Conservation (phyloP, 192 early-diverging fungal species). For the Gigaspora rosea region DNA sequence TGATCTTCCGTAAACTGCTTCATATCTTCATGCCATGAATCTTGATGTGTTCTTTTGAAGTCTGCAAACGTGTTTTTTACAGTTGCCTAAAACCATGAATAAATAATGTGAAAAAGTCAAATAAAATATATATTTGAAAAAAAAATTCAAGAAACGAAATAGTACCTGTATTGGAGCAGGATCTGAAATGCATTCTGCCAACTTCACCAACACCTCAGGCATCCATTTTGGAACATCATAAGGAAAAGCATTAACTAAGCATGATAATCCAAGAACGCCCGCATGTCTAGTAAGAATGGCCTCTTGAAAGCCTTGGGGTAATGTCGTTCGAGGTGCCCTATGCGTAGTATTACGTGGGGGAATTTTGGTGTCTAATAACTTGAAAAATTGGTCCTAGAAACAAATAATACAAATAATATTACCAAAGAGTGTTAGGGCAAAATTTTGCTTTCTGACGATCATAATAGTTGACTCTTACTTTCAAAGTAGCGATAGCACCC, state of each 20-base stretch:
- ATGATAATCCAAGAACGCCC: slow-evolving; percentile 87
- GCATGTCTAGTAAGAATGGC: slow-evolving; percentile 77
- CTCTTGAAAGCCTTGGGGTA: slow-evolving; percentile 52
- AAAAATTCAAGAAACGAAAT: neutral
- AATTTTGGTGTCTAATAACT: slow-evolving; percentile 44
- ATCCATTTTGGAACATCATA: slow-evolving; percentile 93
- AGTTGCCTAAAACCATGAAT: slow-evolving; percentile 54
- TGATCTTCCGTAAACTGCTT: slow-evolving; percentile 75
- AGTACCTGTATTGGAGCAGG: slow-evolving; percentile 77
- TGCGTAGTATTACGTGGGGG: slow-evolving; percentile 47
- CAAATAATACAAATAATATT: neutral
- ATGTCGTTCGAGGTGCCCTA: slow-evolving; percentile 31
- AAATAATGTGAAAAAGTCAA: neutral
- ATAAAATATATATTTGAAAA: neutral
- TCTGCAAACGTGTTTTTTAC: slow-evolving; percentile 89
- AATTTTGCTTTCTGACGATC: neutral
- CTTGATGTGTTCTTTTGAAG: slow-evolving; percentile 92
- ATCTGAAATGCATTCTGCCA: slow-evolving; percentile 80
- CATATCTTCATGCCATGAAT: slow-evolving; percentile 92
- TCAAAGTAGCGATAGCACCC: slow-evolving; percentile 59
- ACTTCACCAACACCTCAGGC: slow-evolving; percentile 77
- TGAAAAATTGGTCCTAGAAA: slow-evolving; percentile 38
- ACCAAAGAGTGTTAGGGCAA: neutral
- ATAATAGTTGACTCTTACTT: slow-evolving; percentile 33
- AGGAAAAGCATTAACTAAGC: slow-evolving; percentile 87